Conservation (phyloP, 2,329 filamentous ascomycete species). For the Colletotrichum sp. region DNA sequence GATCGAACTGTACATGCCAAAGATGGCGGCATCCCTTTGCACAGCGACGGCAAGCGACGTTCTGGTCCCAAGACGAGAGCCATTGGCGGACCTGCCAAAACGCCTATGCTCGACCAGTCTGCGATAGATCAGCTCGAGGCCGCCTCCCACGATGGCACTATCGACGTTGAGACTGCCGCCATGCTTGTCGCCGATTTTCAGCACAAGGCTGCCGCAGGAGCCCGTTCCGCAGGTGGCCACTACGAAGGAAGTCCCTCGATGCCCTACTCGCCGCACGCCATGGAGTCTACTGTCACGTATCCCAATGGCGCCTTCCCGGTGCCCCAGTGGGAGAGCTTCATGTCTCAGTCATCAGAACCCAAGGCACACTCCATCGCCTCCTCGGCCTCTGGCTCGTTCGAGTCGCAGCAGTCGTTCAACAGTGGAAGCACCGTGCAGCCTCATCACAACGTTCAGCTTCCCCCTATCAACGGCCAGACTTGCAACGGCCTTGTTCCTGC, state of each 20-base stretch:
- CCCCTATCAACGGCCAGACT: constrained; percentile 70
- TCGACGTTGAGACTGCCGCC: constrained; percentile 95
- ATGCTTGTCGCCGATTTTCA: constrained; percentile 99
- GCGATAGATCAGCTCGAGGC: constrained; percentile 92
- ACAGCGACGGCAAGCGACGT: constrained; percentile 92
- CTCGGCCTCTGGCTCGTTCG: constrained; percentile 69
- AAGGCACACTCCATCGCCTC: constrained; percentile 79
- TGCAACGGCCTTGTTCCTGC: constrained; percentile 66
- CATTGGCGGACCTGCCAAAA: constrained; percentile 72
- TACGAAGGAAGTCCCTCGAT: constrained; percentile 66
- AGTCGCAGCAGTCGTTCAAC: constrained; percentile 68
- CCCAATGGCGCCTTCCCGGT: constrained; percentile 80
- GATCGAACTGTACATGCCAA: constrained; percentile 98
- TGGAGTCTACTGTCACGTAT: constrained; percentile 81
- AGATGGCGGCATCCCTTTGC: constrained; percentile 91
- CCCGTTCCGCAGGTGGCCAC: constrained; percentile 60
- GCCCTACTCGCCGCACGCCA: constrained; percentile 75
- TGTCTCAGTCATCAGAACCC: constrained; percentile 72
- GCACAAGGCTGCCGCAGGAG: constrained; percentile 85
- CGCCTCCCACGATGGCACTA: constrained; percentile 80
- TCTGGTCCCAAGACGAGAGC: constrained; percentile 72
- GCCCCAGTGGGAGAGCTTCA: constrained; percentile 89
- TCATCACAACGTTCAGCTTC: constrained; percentile 64
- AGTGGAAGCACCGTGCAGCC: constrained; percentile 61
- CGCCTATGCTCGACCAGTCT: constrained; percentile 82